These are phyloP conservation scores for Camellia japonica DNA, from an alignment of 148 eudicot genomes.

Conservation along the genomic window DNA sequence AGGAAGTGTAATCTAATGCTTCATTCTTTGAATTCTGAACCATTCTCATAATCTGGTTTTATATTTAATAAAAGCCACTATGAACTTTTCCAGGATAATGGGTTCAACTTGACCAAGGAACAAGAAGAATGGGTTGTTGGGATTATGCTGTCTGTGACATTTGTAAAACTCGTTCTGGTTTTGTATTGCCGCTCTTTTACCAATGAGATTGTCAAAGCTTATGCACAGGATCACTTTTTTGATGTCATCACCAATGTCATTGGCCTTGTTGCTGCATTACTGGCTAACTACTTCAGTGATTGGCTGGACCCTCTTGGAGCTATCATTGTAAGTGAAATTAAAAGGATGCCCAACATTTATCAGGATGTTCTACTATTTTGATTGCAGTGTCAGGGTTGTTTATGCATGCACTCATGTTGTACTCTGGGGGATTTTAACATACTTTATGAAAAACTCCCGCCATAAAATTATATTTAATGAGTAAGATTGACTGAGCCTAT, in stretches of 20 bases:
- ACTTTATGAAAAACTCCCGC: too few relatives aligned
- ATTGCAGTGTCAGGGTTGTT: too few relatives aligned
- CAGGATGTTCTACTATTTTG: too few relatives aligned
- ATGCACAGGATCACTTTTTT: slow-evolving; percentile 96
- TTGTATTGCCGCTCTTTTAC: slow-evolving; percentile 85
- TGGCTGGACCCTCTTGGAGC: slow-evolving; percentile 99
- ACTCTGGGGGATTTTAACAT: too few relatives aligned
- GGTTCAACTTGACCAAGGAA: slow-evolving; percentile 46
- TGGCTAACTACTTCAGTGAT: slow-evolving; percentile 62
- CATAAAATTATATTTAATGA: too few relatives aligned
- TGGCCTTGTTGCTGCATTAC: slow-evolving; percentile 84
- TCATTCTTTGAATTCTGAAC: not conserved
- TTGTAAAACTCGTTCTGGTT: slow-evolving; percentile 68
- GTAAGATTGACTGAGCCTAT: too few relatives aligned
- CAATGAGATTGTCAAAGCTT: slow-evolving; percentile 95
- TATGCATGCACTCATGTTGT: too few relatives aligned
- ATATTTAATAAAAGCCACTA: not conserved
- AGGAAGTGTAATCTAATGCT: not conserved
- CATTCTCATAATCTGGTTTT: not conserved
- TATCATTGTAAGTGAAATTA: slow-evolving; percentile 62
- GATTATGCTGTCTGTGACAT: slow-evolving; percentile 84
- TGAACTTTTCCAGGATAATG: slow-evolving; percentile 38
- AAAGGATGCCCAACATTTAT: too few relatives aligned
- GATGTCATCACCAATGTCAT: slow-evolving; percentile 90
- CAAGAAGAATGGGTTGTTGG: slow-evolving; percentile 84